phyloP scores from a whole-genome alignment of 2,329 filamentous ascomycete genomes.

The Apiospora kogelbergensis region DNA sequence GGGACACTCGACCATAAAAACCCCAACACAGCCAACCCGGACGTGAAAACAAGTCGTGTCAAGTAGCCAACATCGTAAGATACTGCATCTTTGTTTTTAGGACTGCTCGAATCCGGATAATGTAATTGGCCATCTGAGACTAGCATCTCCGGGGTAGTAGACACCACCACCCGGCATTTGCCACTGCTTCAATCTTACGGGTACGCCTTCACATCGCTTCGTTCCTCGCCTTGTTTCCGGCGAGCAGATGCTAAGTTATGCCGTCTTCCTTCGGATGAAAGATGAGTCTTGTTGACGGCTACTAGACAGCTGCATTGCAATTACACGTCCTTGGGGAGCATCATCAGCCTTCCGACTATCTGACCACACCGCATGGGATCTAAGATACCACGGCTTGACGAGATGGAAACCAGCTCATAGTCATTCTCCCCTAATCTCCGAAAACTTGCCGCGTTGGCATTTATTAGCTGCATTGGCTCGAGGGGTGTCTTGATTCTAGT shows the following conservation, averaged over 20 bases:
- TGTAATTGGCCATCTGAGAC: not conserved
- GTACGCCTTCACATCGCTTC: not conserved
- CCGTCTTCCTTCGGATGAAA: not conserved
- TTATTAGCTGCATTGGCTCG: not conserved
- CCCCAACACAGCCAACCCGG: not conserved
- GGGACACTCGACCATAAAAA: conserved; percentile 5
- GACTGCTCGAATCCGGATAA: no score
- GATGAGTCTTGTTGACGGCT: not conserved
- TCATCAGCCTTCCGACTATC: not conserved
- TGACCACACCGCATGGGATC: not conserved
- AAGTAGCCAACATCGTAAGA: not conserved
- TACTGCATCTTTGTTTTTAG: not conserved
- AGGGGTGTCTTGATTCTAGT: not conserved
- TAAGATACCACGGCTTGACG: not conserved
- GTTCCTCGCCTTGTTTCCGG: not conserved
- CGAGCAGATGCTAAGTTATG: not conserved
- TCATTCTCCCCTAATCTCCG: not conserved
- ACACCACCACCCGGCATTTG: conserved; percentile 2
- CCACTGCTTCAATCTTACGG: not conserved
- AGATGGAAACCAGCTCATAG: not conserved
- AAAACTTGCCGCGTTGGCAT: no score
- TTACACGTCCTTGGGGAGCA: not conserved
- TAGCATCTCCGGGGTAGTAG: not conserved
- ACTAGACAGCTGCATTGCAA: not conserved
- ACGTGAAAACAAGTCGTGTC: not conserved